Conservation (phyloP, 192 early-diverging fungal species). For the Coemansia sp. region DNA sequence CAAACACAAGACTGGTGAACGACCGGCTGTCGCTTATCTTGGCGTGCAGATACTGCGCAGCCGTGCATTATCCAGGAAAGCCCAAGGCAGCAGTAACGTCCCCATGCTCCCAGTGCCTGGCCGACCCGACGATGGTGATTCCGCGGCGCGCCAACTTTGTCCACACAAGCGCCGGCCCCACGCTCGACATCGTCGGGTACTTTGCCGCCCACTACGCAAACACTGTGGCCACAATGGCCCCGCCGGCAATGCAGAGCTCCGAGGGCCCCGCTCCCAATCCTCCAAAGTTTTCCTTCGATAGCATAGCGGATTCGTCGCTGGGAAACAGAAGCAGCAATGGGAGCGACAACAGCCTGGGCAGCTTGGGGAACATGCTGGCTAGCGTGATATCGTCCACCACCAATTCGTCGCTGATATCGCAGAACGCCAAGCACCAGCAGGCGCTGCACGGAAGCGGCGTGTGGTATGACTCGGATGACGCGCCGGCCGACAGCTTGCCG, state of each 20-base stretch:
- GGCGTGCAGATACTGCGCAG: conserved; percentile 5
- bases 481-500: conserved; percentile 11
- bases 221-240: not conserved
- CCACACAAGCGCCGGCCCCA: conserved; percentile 43
- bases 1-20: not conserved
- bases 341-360: not conserved
- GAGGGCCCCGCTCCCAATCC: not conserved
- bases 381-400: not conserved
- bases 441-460: not conserved
- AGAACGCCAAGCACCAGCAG: conserved; percentile 1
- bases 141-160: conserved; percentile 40
- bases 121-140: conserved; percentile 3
- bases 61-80: conserved; percentile 2
- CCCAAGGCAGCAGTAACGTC: not conserved
- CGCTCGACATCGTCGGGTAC: conserved; percentile 28
- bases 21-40: conserved; percentile 5
- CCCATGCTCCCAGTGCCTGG: conserved; percentile 22
- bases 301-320: not conserved
- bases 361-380: not conserved
- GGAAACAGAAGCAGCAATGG: conserved; percentile 1
- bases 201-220: conserved; percentile 3
- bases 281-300: not conserved
- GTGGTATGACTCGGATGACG: conserved; percentile 3
- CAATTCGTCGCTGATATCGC: not conserved
- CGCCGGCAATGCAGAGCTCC: not conserved